These are phyloP conservation scores for Iris macrosiphon DNA, from an alignment of 106 monocot species.

Conservation along the genomic window DNA sequence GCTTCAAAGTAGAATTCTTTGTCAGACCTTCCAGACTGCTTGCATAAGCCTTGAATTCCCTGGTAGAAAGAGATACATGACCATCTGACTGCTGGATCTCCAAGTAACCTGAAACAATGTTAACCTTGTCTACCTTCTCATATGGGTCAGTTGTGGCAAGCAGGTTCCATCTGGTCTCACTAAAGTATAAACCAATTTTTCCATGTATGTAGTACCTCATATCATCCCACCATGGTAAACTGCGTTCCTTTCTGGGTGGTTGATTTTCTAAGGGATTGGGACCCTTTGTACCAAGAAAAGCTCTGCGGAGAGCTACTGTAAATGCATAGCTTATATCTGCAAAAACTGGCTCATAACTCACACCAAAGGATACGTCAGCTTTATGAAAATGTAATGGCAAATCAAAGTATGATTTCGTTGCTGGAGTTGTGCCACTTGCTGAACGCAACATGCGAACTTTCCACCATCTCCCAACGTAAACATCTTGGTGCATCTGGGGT, in stretches of 20 bases:
- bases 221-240: conserved; percentile 97
- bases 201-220: conserved; percentile 88
- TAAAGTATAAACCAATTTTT: conserved; percentile 48
- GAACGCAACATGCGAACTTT: conserved; percentile 78
- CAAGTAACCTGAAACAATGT: conserved; percentile 73
- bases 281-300: conserved; percentile 47
- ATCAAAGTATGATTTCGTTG: conserved; percentile 83
- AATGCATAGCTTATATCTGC: conserved; percentile 92
- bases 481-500: conserved; percentile 76
- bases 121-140: conserved; percentile 64
- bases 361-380: conserved; percentile 79
- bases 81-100: conserved; percentile 77
- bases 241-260: conserved; percentile 70
- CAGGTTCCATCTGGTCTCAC: conserved; percentile 56
- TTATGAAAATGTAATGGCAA: conserved; percentile 69
- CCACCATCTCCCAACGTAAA: conserved; percentile 77
- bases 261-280: conserved; percentile 13
- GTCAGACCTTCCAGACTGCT: conserved; percentile 68
- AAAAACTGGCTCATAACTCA: conserved; percentile 88
- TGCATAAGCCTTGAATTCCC: conserved; percentile 65
- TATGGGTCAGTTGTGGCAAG: conserved; percentile 82
- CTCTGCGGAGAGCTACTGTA: conserved; percentile 69
- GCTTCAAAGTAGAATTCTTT: conserved; percentile 49
- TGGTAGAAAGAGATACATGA: conserved; percentile 46
- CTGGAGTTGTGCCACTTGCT: conserved; percentile 84